phyloP scores from a whole-genome alignment of 148 eudicot genomes.

The Chenopodium quinoa region DNA sequence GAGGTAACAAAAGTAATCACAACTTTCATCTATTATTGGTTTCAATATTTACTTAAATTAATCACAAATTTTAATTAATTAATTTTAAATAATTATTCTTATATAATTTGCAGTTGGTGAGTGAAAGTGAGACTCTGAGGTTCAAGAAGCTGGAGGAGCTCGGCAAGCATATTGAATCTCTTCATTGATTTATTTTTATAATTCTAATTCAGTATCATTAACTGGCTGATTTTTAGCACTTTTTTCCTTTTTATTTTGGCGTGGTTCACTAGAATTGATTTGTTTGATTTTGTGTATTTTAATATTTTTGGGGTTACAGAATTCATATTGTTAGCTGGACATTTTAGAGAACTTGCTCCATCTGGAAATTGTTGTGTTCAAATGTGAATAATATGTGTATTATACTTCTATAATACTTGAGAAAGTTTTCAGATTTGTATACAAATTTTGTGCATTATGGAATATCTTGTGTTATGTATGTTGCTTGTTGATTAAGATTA shows the following conservation, averaged over 20 bases:
- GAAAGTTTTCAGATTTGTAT: neutral
- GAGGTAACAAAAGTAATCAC: constrained; percentile 39
- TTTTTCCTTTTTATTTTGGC: constrained; percentile 1
- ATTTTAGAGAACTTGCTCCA: neutral
- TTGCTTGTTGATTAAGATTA: too few species aligned
- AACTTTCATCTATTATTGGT: neutral
- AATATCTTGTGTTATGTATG: too few species aligned
- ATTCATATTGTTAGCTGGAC: neutral
- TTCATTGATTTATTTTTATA: constrained; percentile 24
- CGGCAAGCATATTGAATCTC: constrained; percentile 54
- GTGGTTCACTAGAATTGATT: constrained; percentile 17
- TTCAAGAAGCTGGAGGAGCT: constrained; percentile 63
- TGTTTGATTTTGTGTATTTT: constrained; percentile 21
- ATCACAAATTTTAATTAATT: neutral
- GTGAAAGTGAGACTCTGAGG: constrained; percentile 60
- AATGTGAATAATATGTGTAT: constrained; percentile 7
- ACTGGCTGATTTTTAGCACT: constrained; percentile 15
- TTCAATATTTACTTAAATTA: neutral
- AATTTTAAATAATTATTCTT: neutral
- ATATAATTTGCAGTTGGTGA: constrained; percentile 38
- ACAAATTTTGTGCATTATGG: neutral
- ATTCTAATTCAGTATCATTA: constrained; percentile 6
- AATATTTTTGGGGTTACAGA: neutral
- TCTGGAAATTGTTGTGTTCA: neutral
- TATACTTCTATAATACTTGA: neutral